phyloP scores from a whole-genome alignment of 2,329 filamentous ascomycete genomes.

The Furcasterigmium sp. region DNA sequence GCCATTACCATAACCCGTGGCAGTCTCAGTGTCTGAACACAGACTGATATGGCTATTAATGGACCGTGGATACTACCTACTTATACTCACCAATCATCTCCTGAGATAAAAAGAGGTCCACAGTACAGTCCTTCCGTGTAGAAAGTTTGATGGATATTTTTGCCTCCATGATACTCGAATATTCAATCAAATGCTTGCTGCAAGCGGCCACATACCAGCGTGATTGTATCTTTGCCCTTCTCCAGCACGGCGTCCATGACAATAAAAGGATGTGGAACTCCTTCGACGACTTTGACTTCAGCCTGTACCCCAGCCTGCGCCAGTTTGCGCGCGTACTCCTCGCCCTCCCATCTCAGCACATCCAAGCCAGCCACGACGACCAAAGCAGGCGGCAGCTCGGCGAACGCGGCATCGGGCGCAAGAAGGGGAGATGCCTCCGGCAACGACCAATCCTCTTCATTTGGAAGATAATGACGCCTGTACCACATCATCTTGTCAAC shows the following conservation, averaged over 20 bases:
- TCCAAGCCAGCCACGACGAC: conserved; percentile 2
- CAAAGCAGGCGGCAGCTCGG: conserved; percentile 1
- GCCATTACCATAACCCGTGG: no score
- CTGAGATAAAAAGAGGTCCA: no score
- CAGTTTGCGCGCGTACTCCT: conserved; percentile 6
- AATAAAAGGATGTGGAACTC: conserved; percentile 4
- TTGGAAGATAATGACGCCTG: conserved; percentile 4
- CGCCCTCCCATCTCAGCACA: conserved; percentile 5
- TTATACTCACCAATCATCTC: no score
- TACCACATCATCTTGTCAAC: conserved; percentile 11
- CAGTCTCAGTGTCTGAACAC: no score
- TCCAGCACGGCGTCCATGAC: neutral
- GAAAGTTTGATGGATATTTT: no score
- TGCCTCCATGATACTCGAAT: no score
- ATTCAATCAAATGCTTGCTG: no score
- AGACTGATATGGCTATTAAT: no score
- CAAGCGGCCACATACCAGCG: conserved; percentile 1
- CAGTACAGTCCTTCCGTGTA: no score
- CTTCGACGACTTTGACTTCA: conserved; percentile 8
- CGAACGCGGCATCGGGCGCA: neutral
- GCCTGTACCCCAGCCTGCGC: conserved; percentile 1
- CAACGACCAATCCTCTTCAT: neutral
- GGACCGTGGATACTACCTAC: no score
- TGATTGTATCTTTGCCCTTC: conserved; percentile 2
- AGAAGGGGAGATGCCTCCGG: conserved; percentile 4